Conservation (phyloP, 2,329 filamentous ascomycete genomes). For the Aspergillus spinulosporus region DNA sequence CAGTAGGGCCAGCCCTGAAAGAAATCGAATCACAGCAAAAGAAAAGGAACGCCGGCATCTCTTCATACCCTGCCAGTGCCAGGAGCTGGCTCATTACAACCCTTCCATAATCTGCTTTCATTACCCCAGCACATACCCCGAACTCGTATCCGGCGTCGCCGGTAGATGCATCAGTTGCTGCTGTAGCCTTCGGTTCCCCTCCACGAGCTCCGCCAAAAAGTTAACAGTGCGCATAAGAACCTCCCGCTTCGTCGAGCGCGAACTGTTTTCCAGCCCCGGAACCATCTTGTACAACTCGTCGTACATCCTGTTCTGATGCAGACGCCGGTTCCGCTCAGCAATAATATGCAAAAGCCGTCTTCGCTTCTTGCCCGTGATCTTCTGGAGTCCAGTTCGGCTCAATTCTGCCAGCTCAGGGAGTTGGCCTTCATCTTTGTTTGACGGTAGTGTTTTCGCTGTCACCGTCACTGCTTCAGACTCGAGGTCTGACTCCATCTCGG, state of each 20-base stretch:
- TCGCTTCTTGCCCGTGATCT: slow-evolving; percentile 13
- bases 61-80: background rate
- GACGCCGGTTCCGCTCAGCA: slow-evolving; percentile 13
- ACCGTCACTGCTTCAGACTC: background rate
- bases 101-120: background rate
- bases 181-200: slow-evolving; percentile 2
- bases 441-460: background rate
- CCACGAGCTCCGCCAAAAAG: slow-evolving; percentile 6
- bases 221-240: slow-evolving; percentile 10
- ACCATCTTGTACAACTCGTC: slow-evolving; percentile 14
- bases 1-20: background rate
- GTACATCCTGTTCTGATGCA: slow-evolving; percentile 15
- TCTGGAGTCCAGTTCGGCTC: background rate
- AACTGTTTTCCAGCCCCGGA: slow-evolving; percentile 6
- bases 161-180: background rate
- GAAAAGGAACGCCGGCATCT: background rate
- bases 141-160: background rate
- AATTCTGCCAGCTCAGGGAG: background rate
- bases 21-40: background rate
- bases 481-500: background rate
- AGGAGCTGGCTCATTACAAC: too few species aligned
- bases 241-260: slow-evolving; percentile 15
- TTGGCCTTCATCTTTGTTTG: background rate
- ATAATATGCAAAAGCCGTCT: slow-evolving; percentile 12
- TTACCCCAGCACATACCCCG: background rate